Evolutionary conservation across 306 rosid species (phyloP), one percentile per base, ranked within the genome.

Genomic region (Lotus japonicus): DNA sequence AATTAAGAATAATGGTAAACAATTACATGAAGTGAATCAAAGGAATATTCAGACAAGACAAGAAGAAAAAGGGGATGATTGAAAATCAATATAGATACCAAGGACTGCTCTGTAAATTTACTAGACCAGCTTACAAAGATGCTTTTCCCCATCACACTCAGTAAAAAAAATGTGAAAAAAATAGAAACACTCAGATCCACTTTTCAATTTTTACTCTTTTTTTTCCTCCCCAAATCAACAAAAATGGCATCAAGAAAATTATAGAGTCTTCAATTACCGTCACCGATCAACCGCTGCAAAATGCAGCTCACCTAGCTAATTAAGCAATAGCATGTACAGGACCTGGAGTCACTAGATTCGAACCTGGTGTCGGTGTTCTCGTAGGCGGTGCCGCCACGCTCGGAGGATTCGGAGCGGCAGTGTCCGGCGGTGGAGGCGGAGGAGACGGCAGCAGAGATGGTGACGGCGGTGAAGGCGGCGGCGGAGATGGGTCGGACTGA

Each of bases 331-430:
- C 60, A 63, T 78, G 83, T 55, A 64, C 79, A 6, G 97, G 96
- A 60, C 91, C 87, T 12, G 84, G 89, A 4, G 77, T 72, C 52
- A 58, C 58, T 36, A 51, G 58, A 61, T 33, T 78, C 52, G 83
- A 68, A 52, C 86, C 79, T 5, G 95, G 90, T 0, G 85, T 81
- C 55, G 95, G 86, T 0, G 86, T 84, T 46, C 65, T 71, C 35
- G 17, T 13, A 3, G 94, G 89, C 2, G 98, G 81, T 38, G 76
- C 68, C 7, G 89, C 89, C 28, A 65, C 81, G 17, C 41, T 72
- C 21, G 41, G 38, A 2, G 84, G 55, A 23, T 16, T 60, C 5
- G 80, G 63, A 13, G 77, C 4, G 4, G 73, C 3, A 0, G 54
- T 21, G 23, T 35, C 75, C 21, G 85, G 75, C 2, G 83, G 54